These are phyloP conservation scores for Hansenula lynferdii DNA, from an alignment of 1,139 yeast species.

Conservation along the genomic window DNA sequence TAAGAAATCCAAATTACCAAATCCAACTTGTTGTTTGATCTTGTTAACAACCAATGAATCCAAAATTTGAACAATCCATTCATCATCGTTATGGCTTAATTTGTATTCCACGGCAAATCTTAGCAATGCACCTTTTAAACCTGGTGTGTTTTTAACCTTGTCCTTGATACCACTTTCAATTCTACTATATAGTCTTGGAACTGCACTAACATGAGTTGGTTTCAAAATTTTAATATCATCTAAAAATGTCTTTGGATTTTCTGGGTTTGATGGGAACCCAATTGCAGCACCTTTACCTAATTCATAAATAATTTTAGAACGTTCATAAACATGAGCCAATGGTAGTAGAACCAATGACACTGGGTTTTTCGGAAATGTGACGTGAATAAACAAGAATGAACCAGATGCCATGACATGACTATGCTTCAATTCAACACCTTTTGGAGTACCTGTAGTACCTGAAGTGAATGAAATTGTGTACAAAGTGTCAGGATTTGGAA, in stretches of 20 bases:
- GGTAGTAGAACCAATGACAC: slow-evolving; percentile 42
- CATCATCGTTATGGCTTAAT: slow-evolving; percentile 31
- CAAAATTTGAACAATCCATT: slow-evolving; percentile 28
- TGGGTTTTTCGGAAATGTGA: slow-evolving; percentile 20
- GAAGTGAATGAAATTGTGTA: slow-evolving; percentile 51
- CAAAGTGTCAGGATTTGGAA: slow-evolving; percentile 38
- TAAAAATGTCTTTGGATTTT: slow-evolving; percentile 37
- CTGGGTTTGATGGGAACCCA: slow-evolving; percentile 42
- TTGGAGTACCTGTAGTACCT: slow-evolving; percentile 54
- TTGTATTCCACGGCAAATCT: slow-evolving; percentile 22
- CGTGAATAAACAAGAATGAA: slow-evolving; percentile 22
- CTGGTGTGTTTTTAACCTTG: slow-evolving; percentile 22
- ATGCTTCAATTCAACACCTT: slow-evolving; percentile 49
- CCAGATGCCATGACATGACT: slow-evolving; percentile 38
- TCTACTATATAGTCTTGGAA: slow-evolving; percentile 48
- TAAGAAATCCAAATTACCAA: slow-evolving; percentile 32
- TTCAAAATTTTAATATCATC: slow-evolving; percentile 42
- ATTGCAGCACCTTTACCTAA: slow-evolving; percentile 32
- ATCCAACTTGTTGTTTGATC: slow-evolving; percentile 39
- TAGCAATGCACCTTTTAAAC: slow-evolving; percentile 20
- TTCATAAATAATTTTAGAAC: slow-evolving; percentile 27
- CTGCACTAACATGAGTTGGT: slow-evolving; percentile 42
- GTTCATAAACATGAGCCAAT: slow-evolving; percentile 63
- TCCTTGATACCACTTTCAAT: slow-evolving; percentile 45
- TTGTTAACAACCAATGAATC: slow-evolving; percentile 38